phyloP scores from a whole-genome alignment of 2,329 filamentous ascomycete species.

The Talaromyces sp. region DNA sequence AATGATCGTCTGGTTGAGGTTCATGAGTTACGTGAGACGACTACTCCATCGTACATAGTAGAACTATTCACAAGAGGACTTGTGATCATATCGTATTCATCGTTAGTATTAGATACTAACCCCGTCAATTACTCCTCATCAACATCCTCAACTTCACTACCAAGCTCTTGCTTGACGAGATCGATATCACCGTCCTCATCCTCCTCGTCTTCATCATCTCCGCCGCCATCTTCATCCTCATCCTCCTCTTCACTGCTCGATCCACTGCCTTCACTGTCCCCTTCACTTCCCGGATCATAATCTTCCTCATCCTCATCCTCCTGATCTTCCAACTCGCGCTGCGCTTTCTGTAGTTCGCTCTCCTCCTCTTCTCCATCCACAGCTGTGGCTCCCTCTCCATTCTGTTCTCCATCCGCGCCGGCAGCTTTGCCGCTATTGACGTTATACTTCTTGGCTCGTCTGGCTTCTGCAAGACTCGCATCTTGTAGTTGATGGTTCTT shows the following conservation, averaged over 20 bases:
- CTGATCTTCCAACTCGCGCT: constrained; percentile 52
- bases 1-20: not conserved
- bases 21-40: not conserved
- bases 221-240: constrained; percentile 30
- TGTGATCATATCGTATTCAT: not conserved
- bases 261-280: constrained; percentile 48
- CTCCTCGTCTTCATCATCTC: constrained; percentile 41
- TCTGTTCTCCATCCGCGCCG: constrained; percentile 27
- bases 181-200: constrained; percentile 38
- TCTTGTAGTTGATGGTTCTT: constrained; percentile 61
- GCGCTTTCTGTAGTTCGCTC: constrained; percentile 57
- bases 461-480: constrained; percentile 58
- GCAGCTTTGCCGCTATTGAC: constrained; percentile 37
- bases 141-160: constrained; percentile 44
- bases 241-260: constrained; percentile 42
- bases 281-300: constrained; percentile 51
- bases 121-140: not conserved
- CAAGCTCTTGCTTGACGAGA: constrained; percentile 42
- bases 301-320: constrained; percentile 51
- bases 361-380: constrained; percentile 46
- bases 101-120: not conserved
- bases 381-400: constrained; percentile 22
- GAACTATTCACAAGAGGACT: not conserved
- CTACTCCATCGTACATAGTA: not conserved
- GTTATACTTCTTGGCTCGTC: constrained; percentile 60